Evolutionary conservation across 169 alveolate species (phyloP).

Genomic region (Babesia ovis): DNA sequence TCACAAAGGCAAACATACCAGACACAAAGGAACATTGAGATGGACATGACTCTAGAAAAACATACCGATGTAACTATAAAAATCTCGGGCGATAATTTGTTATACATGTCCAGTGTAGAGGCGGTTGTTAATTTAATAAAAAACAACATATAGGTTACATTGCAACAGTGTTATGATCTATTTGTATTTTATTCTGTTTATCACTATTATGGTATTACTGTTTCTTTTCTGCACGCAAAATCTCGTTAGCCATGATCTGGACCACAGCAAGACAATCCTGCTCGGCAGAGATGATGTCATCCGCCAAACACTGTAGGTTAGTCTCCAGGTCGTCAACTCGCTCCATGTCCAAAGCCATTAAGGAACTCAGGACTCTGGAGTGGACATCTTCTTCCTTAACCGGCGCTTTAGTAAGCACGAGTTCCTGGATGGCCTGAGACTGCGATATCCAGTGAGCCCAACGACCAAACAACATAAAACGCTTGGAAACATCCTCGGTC

Average conservation of each 20-base stretch:
- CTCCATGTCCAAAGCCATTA: slow-evolving; percentile 53
- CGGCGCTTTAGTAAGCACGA: slow-evolving; percentile 13
- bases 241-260: slow-evolving; percentile 23
- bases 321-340: slow-evolving; percentile 42
- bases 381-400: slow-evolving; percentile 27
- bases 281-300: slow-evolving; percentile 56
- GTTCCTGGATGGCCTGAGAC: slow-evolving; percentile 47
- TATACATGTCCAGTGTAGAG: no score
- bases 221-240: slow-evolving; percentile 8
- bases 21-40: not conserved
- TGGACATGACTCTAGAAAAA: not conserved
- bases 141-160: no score
- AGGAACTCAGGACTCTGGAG: slow-evolving; percentile 16
- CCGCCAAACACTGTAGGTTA: slow-evolving; percentile 19
- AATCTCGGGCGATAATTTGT: no score
- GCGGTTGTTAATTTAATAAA: no score
- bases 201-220: not conserved
- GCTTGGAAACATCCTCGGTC: slow-evolving; percentile 39
- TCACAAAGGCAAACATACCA: not conserved
- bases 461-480: slow-evolving; percentile 46
- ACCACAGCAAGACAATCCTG: slow-evolving; percentile 60
- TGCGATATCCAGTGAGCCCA: slow-evolving; percentile 49
- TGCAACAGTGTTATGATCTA: not conserved
- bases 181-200: not conserved
- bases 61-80: no score